These are phyloP conservation scores for Gracilariopsis chorda DNA, from an alignment of 23 red algal species.

Conservation along the genomic window DNA sequence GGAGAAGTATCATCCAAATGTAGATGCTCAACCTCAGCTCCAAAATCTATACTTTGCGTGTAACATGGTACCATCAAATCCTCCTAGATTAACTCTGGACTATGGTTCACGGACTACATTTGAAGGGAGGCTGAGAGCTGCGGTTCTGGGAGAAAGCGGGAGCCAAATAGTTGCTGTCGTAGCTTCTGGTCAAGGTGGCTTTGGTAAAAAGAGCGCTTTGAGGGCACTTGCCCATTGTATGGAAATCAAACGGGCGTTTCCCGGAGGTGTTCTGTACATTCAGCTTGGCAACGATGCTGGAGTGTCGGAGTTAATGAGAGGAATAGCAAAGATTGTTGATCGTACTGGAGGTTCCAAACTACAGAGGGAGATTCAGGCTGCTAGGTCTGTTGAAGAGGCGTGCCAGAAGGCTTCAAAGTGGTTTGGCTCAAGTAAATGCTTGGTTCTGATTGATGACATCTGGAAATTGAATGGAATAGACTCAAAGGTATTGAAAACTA, in stretches of 20 bases:
- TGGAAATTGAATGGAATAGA: background rate
- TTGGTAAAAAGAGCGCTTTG: background rate
- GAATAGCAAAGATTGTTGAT: background rate
- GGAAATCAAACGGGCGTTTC: background rate
- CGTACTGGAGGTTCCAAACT: background rate
- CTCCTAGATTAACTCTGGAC: background rate
- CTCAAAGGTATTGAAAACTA: background rate
- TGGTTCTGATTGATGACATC: background rate
- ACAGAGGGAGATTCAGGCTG: background rate
- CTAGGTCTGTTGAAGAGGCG: background rate
- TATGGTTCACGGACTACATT: background rate
- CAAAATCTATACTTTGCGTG: background rate
- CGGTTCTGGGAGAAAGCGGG: background rate
- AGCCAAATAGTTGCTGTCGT: background rate
- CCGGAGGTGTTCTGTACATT: constrained; percentile 6
- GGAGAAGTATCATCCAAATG: background rate
- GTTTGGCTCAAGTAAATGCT: background rate
- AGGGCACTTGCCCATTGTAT: background rate
- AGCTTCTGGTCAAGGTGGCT: background rate
- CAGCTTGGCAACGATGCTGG: background rate
- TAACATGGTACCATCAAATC: background rate
- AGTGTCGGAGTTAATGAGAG: background rate
- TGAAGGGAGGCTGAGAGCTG: background rate
- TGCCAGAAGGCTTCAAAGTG: background rate
- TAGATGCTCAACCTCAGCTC: background rate